Conservation (phyloP, 306 rosid genomes). For the Lathyrus sativus region DNA sequence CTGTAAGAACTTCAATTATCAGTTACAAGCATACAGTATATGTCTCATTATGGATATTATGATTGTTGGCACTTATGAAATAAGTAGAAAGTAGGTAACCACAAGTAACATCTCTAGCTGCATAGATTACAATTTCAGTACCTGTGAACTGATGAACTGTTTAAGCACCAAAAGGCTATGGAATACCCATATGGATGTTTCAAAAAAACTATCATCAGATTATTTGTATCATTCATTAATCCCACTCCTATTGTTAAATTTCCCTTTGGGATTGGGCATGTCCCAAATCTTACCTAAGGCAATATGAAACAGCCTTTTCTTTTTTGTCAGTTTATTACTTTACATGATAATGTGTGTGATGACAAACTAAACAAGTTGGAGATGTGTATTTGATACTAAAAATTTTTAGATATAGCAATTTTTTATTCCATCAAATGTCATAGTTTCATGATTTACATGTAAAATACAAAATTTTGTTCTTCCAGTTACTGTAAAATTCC, state of each 20-base stretch:
- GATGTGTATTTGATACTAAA: constrained; percentile 26
- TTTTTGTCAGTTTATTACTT: constrained; percentile 29
- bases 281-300: constrained; percentile 24
- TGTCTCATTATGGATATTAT: constrained; percentile 20
- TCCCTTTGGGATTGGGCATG: constrained; percentile 21
- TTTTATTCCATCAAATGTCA: constrained; percentile 7
- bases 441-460: constrained; percentile 25
- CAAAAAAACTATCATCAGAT: constrained; percentile 8
- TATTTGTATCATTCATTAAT: constrained; percentile 18
- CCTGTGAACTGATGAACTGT: constrained; percentile 17
- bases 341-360: constrained; percentile 14
- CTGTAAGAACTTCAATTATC: constrained; percentile 59
- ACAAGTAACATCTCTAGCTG: neutral
- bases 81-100: constrained; percentile 17
- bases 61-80: constrained; percentile 7
- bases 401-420: constrained; percentile 13
- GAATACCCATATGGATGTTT: constrained; percentile 20
- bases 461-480: constrained; percentile 16
- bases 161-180: constrained; percentile 18
- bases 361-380: constrained; percentile 27
- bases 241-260: constrained; percentile 23
- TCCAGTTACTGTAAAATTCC: constrained; percentile 16
- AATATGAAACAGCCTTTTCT: neutral
- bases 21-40: constrained; percentile 18
- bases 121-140: constrained; percentile 27